Evolutionary conservation across 2,329 filamentous ascomycete species (phyloP), one percentile per base, ranked within the genome.

Genomic region (Trichophyton simii): DNA sequence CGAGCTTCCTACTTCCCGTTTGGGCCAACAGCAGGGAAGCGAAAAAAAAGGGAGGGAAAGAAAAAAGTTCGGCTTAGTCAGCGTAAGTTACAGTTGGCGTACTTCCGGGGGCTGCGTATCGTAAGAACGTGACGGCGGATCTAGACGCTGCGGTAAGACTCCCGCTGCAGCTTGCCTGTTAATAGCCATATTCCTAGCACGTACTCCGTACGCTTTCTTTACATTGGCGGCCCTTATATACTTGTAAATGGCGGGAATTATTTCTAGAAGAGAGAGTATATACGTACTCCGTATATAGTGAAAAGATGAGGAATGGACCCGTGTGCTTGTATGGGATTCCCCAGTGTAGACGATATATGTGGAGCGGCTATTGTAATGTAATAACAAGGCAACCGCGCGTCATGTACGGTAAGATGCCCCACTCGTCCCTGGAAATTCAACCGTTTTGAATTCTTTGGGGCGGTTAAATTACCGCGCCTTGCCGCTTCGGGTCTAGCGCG

Each of bases 381-480:
- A 44, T 44, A 18, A 44, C 41, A 18, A 3, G 15, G 22, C 8
- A 52, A 4, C 46, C 46, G 46, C 46, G 41, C 46, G 50, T 54
- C 20, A 54, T 25, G 50, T 54, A 54, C 9, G 50, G 50, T 54
- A 54, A 54, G 22, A 9, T 3, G 22, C 22, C 28, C 28, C 50
- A 54, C 50, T 58, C 9, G 28, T 41, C 31, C 55, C 55, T 41
- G 55, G 20, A 58, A 58, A 69, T 71, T 70, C 72, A 73, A 72
- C 72, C 69, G 64, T 72, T 72, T 69, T 65, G 67, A 66, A 64
- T 66, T 70, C 70, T 72, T 71, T 65, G 64, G 71, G 71, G 71
- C 65, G 44, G 65, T 60, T 65, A 57, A 63, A 63, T 54, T 60
- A 61, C 59, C 61, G 60, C 68, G 67, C 72, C 72, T 74, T 68